These are phyloP conservation scores for Sporothrix pseudoabietina DNA, from an alignment of 2,329 filamentous ascomycete species.

Conservation along the genomic window DNA sequence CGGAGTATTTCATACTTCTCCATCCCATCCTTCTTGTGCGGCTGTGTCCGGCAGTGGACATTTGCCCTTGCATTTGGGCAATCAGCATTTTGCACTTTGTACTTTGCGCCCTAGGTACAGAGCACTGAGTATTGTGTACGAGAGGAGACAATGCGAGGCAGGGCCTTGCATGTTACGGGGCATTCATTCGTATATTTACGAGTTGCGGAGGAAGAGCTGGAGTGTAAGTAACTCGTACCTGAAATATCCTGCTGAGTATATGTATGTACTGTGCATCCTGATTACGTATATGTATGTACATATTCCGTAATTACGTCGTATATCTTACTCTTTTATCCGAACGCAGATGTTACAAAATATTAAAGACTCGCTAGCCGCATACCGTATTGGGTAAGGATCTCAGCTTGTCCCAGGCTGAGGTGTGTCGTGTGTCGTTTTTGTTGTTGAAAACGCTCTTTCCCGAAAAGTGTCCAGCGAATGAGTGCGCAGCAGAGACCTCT, in stretches of 20 bases:
- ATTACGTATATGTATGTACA: too few species aligned
- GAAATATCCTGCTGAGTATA: neutral
- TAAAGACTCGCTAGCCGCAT: slow-evolving; percentile 12
- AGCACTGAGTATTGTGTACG: neutral
- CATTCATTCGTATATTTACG: neutral
- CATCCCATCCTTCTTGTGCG: slow-evolving; percentile 15
- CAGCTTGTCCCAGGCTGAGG: slow-evolving; percentile 2
- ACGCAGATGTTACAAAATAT: neutral
- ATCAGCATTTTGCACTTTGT: neutral
- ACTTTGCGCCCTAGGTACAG: neutral
- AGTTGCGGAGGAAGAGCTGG: neutral
- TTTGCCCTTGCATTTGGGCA: neutral
- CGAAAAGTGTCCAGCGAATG: neutral
- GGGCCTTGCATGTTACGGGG: neutral
- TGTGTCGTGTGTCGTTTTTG: neutral
- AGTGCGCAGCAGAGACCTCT: neutral
- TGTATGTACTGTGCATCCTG: too few species aligned
- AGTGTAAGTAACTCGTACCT: neutral
- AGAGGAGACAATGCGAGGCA: slow-evolving; percentile 11
- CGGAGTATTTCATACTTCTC: neutral
- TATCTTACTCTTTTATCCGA: neutral
- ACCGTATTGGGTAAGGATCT: slow-evolving; percentile 4
- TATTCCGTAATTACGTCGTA: neutral
- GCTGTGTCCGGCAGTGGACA: slow-evolving; percentile 11
- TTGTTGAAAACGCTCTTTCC: neutral